Base-by-base conservation (phyloP, 805 yeast species). In the Kodamaea hsintzibuensis region DNA sequence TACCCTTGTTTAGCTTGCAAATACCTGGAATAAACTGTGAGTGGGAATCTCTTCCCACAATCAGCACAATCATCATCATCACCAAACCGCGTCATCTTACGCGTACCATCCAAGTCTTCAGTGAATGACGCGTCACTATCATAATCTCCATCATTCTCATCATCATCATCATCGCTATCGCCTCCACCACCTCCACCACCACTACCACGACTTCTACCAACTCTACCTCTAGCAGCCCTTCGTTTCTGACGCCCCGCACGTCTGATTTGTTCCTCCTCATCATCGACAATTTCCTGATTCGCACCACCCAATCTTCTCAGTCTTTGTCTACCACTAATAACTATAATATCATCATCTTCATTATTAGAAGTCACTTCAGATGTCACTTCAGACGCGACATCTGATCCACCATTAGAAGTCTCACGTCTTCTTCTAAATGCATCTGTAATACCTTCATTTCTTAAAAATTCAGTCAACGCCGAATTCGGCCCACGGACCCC, bases 391-490 rank as follows among this genome's bases (percentile, higher is more conserved):
- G 16, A 16, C 22, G 35, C 18, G 50, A 3, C 25, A 22, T 22
- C 17, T 47, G 42, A 22, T 22, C 25, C 25, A 22, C 25, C 25
- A 22, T 6, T 33, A 16, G 49, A 5, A 7, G 14, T 14, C 50
- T 43, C 42, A 42, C 52, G 16, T 44, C 76, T 62, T 54, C 67
- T 72, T 63, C 91, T 78, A 65, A 91, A 91, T 42, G 83, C 84
- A 54, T 85, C 91, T 0, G 97, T 88, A 71, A 92, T 92, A 37
- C 98, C 98, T 69, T 91, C 96, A 53, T 88, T 90, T 49, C 91
- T 77, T 56, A 92, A 77, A 63, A 92, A 92, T 69, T 89, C 95
- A 0, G 97, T 92, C 60, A 92, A 75, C 0, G 98, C 98, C 60
- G 96, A 87, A 73, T 89, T 90, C 45, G 96, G 89, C 5, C 87